These are phyloP conservation scores for Hyaloperonospora brassicae DNA, from an alignment of 352 stramenopile genomes.

Conservation along the genomic window DNA sequence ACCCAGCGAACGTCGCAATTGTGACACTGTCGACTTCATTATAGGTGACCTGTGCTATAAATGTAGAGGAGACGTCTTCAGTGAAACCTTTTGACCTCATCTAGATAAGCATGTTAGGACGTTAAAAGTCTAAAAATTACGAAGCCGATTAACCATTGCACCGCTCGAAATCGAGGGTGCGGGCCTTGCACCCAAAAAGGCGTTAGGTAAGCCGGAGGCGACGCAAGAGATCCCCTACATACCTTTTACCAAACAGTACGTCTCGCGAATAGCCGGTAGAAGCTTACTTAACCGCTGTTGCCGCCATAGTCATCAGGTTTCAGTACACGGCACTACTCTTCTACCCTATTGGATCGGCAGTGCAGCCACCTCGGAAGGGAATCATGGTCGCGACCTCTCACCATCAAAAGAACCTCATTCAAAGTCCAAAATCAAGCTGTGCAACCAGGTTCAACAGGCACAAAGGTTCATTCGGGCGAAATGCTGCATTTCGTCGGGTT, in stretches of 20 bases:
- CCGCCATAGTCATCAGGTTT: slow-evolving; percentile 1
- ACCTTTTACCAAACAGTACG: no score
- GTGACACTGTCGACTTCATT: neutral
- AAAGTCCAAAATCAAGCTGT: neutral
- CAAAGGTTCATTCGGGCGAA: no score
- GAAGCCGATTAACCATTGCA: neutral
- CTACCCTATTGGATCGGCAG: neutral
- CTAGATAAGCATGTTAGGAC: neutral
- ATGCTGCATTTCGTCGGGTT: no score
- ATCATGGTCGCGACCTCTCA: neutral
- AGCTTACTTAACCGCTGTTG: neutral
- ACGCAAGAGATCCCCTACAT: neutral
- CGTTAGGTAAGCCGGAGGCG: neutral
- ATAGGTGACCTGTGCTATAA: neutral
- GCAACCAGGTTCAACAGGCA: neutral
- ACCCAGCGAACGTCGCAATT: neutral
- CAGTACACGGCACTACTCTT: neutral
- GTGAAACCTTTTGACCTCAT: neutral
- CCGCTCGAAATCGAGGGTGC: neutral
- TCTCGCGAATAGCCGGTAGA: neutral
- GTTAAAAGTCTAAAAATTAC: neutral
- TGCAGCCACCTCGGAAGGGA: neutral
- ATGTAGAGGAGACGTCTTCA: neutral
- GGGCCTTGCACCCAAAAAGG: neutral
- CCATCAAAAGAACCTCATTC: neutral